These are phyloP conservation scores for Epichloe hybrida DNA, from an alignment of 2,329 filamentous ascomycete genomes.

Conservation along the genomic window DNA sequence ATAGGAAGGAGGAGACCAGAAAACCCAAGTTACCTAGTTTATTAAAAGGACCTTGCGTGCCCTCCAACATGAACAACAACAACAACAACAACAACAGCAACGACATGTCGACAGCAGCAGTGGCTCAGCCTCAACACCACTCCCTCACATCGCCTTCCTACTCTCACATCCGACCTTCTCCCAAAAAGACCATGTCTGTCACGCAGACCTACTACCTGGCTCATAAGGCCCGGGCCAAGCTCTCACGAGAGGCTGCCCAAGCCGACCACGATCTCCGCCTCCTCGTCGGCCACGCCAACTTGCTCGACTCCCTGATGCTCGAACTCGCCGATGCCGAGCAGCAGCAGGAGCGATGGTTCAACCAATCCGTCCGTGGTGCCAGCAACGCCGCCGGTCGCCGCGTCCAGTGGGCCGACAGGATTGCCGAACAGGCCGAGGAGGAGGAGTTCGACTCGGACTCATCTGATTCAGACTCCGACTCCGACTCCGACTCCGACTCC, in stretches of 20 bases:
- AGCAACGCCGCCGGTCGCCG: constrained; percentile 50
- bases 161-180: constrained; percentile 20
- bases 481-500: constrained; percentile 29
- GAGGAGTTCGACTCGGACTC: constrained; percentile 50
- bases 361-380: constrained; percentile 77
- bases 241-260: constrained; percentile 78
- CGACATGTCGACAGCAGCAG: constrained; percentile 16
- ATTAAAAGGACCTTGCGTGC: constrained; percentile 2
- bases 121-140: constrained; percentile 13
- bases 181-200: constrained; percentile 85
- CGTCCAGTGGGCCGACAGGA: constrained; percentile 76
- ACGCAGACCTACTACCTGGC: constrained; percentile 98
- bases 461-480: constrained; percentile 33
- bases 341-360: constrained; percentile 96
- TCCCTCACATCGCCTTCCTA: constrained; percentile 8
- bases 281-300: constrained; percentile 94
- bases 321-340: constrained; percentile 82
- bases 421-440: constrained; percentile 60
- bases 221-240: constrained; percentile 92
- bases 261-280: constrained; percentile 89
- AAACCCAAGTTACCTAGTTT: neutral
- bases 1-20: constrained; percentile 12
- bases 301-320: constrained; percentile 91
- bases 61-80: constrained; percentile 8
- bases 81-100: constrained; percentile 5